phyloP scores from a whole-genome alignment of 805 yeast species.

The Helenozyma baotianmanensis region DNA sequence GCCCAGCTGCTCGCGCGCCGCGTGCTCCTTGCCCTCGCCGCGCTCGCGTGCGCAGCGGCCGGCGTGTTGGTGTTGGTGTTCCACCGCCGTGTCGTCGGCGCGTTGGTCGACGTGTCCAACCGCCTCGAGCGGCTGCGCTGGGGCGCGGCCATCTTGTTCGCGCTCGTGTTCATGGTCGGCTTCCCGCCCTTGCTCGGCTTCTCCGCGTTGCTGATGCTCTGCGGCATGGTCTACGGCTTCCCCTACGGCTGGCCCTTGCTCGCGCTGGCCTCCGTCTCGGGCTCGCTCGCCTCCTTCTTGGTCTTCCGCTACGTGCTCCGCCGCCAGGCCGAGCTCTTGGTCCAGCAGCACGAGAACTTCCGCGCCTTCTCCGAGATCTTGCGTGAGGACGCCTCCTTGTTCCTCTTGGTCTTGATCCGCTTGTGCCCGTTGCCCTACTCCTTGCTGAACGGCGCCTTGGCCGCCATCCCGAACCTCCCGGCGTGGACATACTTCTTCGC shows the following conservation, averaged over 20 bases:
- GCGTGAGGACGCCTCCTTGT: slow-evolving; percentile 59
- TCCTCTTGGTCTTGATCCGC: slow-evolving; percentile 66
- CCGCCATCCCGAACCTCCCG: slow-evolving; percentile 76
- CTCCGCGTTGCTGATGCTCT: slow-evolving; percentile 56
- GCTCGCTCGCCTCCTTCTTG: slow-evolving; percentile 72
- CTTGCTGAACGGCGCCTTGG: slow-evolving; percentile 85
- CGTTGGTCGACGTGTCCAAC: slow-evolving; percentile 41
- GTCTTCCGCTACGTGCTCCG: slow-evolving; percentile 57
- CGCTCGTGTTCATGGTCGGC: slow-evolving; percentile 58
- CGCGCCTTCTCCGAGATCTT: slow-evolving; percentile 71
- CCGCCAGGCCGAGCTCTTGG: slow-evolving; percentile 54
- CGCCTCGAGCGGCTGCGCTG: slow-evolving; percentile 35
- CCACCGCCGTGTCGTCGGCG: slow-evolving; percentile 32
- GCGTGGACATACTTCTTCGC: slow-evolving; percentile 63
- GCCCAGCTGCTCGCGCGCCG: slow-evolving; percentile 13
- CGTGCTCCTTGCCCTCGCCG: slow-evolving; percentile 12
- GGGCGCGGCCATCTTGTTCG: slow-evolving; percentile 46
- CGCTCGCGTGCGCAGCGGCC: slow-evolving; percentile 2
- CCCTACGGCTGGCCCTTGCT: slow-evolving; percentile 74
- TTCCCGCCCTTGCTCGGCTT: slow-evolving; percentile 93
- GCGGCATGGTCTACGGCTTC: slow-evolving; percentile 83
- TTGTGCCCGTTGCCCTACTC: slow-evolving; percentile 93
- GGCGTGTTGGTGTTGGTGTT: slow-evolving; percentile 24
- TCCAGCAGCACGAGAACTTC: slow-evolving; percentile 58
- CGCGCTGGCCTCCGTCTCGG: slow-evolving; percentile 62